Percentiles rank a stretch among this genome's conserved stretches.
Conservation (phyloP, 352 stramenopile genomes). For the Phytophthora vignae region DNA sequence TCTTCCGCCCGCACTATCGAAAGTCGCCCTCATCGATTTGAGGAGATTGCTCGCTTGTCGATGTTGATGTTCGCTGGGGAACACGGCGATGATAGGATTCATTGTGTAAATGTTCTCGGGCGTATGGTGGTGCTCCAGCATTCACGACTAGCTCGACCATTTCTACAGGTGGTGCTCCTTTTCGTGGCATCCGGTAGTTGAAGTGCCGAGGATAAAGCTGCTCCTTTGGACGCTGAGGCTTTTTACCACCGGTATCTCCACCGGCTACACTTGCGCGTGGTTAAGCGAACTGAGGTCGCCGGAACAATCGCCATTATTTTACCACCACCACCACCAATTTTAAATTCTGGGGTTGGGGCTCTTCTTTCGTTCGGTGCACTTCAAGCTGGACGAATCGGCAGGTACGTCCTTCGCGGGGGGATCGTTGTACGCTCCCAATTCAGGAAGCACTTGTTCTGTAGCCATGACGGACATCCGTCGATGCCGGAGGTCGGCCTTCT, state of each 20-base stretch:
- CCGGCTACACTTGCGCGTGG: too few relatives aligned
- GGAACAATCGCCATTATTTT: constrained; percentile 20
- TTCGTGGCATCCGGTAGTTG: constrained; percentile 88
- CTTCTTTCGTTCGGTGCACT: constrained; percentile 43
- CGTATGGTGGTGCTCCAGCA: constrained; percentile 25
- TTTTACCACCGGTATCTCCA: constrained; percentile 30
- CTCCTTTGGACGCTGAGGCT: constrained; percentile 14
- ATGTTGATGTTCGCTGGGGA: constrained; percentile 37
- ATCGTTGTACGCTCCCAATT: too few relatives aligned
- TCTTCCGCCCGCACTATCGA: constrained; percentile 60
- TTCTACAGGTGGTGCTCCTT: constrained; percentile 50
- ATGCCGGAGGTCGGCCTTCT: too few relatives aligned
- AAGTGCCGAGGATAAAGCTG: constrained; percentile 91
- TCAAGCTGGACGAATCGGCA: too few relatives aligned
- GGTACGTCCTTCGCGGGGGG: too few relatives aligned
- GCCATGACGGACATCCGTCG: too few relatives aligned
- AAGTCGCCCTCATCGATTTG: constrained; percentile 42
- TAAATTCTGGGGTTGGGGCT: constrained; percentile 18
- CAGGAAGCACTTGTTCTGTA: too few relatives aligned
- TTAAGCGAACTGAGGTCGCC: constrained; percentile 10
- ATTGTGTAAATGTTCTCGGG: constrained; percentile 22
- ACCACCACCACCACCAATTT: too few relatives aligned
- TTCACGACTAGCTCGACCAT: constrained; percentile 62
- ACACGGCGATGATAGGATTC: constrained; percentile 31
- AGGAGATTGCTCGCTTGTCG: constrained; percentile 33